phyloP scores from a whole-genome alignment of 306 rosid genomes.

The Leucaena leucocephala region DNA sequence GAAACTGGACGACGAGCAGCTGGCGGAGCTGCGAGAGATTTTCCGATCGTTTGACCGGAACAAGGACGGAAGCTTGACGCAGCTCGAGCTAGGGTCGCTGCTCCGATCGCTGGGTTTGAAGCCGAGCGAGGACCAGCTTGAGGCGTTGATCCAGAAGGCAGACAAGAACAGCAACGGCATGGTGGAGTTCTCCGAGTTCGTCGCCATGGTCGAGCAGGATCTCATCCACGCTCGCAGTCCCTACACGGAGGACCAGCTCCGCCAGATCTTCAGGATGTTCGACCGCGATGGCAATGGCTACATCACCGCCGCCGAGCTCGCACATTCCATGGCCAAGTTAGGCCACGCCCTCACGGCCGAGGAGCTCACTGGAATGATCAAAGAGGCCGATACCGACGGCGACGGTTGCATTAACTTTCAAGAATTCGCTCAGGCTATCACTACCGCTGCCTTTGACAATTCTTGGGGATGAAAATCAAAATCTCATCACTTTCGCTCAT shows the following conservation, averaged over 20 bases:
- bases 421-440: slow-evolving; percentile 63
- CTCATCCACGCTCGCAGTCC: slow-evolving; percentile 55
- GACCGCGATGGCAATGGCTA: slow-evolving; percentile 69
- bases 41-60: slow-evolving; percentile 68
- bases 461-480: slow-evolving; percentile 48
- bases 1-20: slow-evolving; percentile 59
- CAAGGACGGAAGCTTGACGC: slow-evolving; percentile 68
- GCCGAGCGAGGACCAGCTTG: slow-evolving; percentile 69
- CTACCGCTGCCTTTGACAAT: slow-evolving; percentile 67
- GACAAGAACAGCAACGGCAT: slow-evolving; percentile 64
- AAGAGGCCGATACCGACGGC: slow-evolving; percentile 68
- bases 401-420: slow-evolving; percentile 64
- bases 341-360: slow-evolving; percentile 66
- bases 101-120: slow-evolving; percentile 65
- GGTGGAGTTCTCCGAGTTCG: slow-evolving; percentile 64
- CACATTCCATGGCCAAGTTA: slow-evolving; percentile 68
- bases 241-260: slow-evolving; percentile 60
- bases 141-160: slow-evolving; percentile 60
- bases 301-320: slow-evolving; percentile 69
- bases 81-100: slow-evolving; percentile 60
- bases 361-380: slow-evolving; percentile 69
- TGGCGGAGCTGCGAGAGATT: slow-evolving; percentile 63
- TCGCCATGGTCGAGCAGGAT: slow-evolving; percentile 57
- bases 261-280: slow-evolving; percentile 56
- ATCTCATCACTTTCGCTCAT: neutral